These are phyloP conservation scores for Leishmania tarentolae DNA, from an alignment of 208 protist genomes.

Conservation along the genomic window DNA sequence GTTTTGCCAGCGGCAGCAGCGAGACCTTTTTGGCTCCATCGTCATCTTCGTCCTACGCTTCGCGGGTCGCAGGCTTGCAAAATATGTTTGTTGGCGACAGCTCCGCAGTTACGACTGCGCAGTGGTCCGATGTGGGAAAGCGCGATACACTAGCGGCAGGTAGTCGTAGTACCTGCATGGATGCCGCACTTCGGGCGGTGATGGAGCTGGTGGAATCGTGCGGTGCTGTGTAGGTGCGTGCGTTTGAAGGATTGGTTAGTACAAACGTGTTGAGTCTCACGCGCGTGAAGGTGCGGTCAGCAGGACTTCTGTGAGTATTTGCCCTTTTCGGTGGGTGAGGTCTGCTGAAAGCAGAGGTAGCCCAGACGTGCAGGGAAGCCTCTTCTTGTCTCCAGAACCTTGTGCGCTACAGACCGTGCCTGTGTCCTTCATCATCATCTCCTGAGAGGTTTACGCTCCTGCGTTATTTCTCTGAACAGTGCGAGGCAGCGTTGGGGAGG, in stretches of 20 bases:
- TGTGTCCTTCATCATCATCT: background rate
- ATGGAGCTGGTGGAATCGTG: conserved; percentile 15
- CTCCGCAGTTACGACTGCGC: conserved; percentile 51
- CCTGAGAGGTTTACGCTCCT: background rate
- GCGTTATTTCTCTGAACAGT: background rate
- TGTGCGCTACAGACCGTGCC: background rate
- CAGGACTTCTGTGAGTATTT: background rate
- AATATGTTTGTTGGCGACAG: conserved; percentile 77
- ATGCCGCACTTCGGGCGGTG: conserved; percentile 49
- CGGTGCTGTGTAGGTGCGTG: background rate
- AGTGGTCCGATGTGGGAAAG: conserved; percentile 35
- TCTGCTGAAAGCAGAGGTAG: background rate
- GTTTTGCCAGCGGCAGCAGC: conserved; percentile 71
- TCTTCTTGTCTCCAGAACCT: background rate
- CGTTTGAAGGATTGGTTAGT: background rate
- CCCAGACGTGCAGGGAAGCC: background rate
- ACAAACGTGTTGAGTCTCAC: background rate
- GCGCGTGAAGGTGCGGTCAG: background rate
- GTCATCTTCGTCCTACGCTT: conserved; percentile 7
- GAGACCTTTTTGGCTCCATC: conserved; percentile 39
- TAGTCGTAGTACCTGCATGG: conserved; percentile 58
- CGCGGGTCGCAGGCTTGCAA: conserved; percentile 30
- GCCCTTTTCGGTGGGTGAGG: background rate
- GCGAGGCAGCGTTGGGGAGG: background rate
- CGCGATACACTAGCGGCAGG: conserved; percentile 50